These are phyloP conservation scores for Daedaleopsis sinensis DNA, from an alignment of 768 basidiomycete species.

Conservation along the genomic window DNA sequence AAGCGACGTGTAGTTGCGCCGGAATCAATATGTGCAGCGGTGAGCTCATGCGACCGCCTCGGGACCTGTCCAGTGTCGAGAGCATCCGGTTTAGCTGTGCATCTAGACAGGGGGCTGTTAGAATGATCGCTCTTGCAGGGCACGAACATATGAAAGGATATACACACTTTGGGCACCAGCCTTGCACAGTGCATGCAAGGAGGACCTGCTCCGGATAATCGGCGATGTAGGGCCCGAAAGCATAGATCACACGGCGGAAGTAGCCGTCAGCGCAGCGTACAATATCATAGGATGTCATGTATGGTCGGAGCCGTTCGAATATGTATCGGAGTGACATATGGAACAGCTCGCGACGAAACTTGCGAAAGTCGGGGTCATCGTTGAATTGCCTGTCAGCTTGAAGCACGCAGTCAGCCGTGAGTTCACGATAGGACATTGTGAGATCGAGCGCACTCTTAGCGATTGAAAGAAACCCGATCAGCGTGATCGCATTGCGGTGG, in stretches of 20 bases:
- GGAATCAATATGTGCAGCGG: not conserved
- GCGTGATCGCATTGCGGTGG: constrained; percentile 13
- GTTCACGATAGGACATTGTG: too few relatives aligned
- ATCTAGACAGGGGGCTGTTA: too few relatives aligned
- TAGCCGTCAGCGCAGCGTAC: constrained; percentile 29
- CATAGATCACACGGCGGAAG: constrained; percentile 31
- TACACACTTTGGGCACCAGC: constrained; percentile 27
- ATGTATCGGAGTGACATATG: constrained; percentile 10
- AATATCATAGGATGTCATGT: constrained; percentile 14
- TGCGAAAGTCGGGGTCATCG: constrained; percentile 5
- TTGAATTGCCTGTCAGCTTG: constrained; percentile 2
- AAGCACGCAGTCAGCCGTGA: not conserved
- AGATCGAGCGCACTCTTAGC: constrained; percentile 22
- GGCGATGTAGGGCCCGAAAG: constrained; percentile 34
- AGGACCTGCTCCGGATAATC: constrained; percentile 37
- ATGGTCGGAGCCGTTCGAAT: not conserved
- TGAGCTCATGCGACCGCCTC: constrained; percentile 1
- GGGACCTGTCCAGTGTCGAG: constrained; percentile 7
- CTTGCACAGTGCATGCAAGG: constrained; percentile 23
- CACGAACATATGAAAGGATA: too few relatives aligned
- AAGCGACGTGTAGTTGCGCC: not conserved
- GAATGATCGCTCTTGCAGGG: too few relatives aligned
- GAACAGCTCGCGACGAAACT: constrained; percentile 16
- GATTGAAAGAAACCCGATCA: constrained; percentile 22
- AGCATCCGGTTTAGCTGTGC: constrained; percentile 6